Base-by-base conservation (phyloP, 805 yeast genomes). In the Nakazawaea wyomingensis region DNA sequence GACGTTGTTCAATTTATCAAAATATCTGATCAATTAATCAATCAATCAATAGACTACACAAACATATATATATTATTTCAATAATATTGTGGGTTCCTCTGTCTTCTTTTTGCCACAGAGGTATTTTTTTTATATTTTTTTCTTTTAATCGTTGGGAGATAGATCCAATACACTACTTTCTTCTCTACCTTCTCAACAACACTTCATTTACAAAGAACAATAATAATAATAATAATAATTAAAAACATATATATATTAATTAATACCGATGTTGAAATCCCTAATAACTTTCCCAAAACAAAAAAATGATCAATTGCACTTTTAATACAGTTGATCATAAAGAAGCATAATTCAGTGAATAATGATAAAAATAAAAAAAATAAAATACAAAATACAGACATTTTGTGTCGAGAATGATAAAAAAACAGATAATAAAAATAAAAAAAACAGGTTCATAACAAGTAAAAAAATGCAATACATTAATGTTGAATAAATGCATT, bases 261-360 rank as follows among this genome's bases (percentile, higher is more conserved):
- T 37, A 46, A 44, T 44, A 55, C 69, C 72, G 73, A 68, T 68
- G 73, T 68, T 68, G 73, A 68, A 65, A 65, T 65, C 71, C 72
- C 68, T 61, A 54, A 59, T 34, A 54, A 54, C 51, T 51, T 33
- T 27, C 37, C 37, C 55, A 53, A 51, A 56, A 52, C 54, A 53
- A 41, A 49, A n/a, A 49, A 55, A 51, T 43, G 48, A 48, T 45
- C 46, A 29, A 28, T 10, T 18, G 24, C 16, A 8, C n/a, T 42
- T 24, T 38, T 43, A 30, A 38, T 39, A 34, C 28, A 24, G 32
- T 41, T 37, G 28, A 39, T 39, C 38, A 41, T 43, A 40, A n/a
- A n/a, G n/a, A n/a, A 53, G 47, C 22, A 37, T 36, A 45, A 45
- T 48, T 36, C 41, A 45, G 30, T n/a, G 44, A 27, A 32, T 30